Conservation (phyloP, 441 rosid species). For the Populus hybrid region DNA sequence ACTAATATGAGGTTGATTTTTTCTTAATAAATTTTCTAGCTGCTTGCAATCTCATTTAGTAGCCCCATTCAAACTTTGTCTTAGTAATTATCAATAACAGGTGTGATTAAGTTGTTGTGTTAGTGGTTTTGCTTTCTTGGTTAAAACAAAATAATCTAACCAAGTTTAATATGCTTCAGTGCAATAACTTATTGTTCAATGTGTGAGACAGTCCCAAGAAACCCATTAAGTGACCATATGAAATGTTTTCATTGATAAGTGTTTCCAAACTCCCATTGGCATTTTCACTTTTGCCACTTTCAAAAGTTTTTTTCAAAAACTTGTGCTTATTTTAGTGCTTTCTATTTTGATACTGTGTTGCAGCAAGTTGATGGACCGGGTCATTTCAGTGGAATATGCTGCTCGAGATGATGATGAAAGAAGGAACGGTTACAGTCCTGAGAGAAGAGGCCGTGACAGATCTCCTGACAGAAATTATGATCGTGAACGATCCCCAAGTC, state of each 20-base stretch:
- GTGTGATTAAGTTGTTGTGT: not conserved
- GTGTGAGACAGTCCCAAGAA: not conserved
- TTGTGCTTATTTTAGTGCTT: not conserved
- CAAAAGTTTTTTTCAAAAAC: not conserved
- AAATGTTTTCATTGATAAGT: not conserved
- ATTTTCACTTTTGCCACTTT: not conserved
- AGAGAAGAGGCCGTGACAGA: conserved; percentile 44
- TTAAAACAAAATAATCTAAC: not conserved
- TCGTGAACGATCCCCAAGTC: conserved; percentile 60
- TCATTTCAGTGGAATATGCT: conserved; percentile 80
- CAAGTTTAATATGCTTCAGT: not conserved
- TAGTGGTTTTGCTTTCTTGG: not conserved
- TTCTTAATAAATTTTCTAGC: not conserved
- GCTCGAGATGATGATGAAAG: conserved; percentile 57
- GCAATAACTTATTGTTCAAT: not conserved
- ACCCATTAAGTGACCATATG: not conserved
- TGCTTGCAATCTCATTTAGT: not conserved
- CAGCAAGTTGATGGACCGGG: conserved; percentile 76
- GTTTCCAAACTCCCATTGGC: not conserved
- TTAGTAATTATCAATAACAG: not conserved
- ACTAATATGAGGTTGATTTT: not conserved
- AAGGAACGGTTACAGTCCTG: conserved; percentile 57
- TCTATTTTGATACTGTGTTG: conserved; percentile 5
- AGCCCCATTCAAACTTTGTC: not conserved
- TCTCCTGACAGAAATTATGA: conserved; percentile 49